Base-by-base conservation (phyloP, 2,329 filamentous ascomycete genomes). In the Curvularia verruculosa region DNA sequence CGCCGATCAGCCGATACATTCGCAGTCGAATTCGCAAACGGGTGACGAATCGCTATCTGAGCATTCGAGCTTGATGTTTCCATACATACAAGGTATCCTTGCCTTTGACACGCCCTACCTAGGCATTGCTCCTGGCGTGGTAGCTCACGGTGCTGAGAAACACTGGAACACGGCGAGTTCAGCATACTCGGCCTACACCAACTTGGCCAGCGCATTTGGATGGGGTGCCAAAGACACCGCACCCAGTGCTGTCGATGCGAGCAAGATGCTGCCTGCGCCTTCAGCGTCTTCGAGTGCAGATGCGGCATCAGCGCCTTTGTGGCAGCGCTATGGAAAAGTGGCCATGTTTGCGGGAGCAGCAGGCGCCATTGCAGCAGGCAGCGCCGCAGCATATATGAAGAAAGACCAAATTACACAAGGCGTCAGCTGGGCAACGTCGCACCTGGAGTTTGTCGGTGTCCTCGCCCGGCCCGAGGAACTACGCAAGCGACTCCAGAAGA, bases 41-140 rank as follows among this genome's bases (percentile, higher is more conserved):
- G 57, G 55, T 18, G 67, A 69, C 8, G 64, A 67, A 8, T 72
- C 74, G 18, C 72, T 75, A 24, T 60, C 66, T 1, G 69, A 74
- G 9, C 79, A 85, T 58, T 88, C 84, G 68, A 77, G 79, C 29
- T 86, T 96, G 74, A 94, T 97, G 89, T 98, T 98, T 74, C 94
- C 94, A 1, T 94, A 92, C 75, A 87, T 98, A 63, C 90, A 94
- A 77, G 94, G 90, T 64, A 86, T 98, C 24, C 84, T 98, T 46
- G 91, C 93, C 49, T 96, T 97, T 74, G 94, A 98, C 78, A 99
- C 95, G 0, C 95, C 95, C 1, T 99, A 90, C 74, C 84, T 95
- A 1, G 90, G 90, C 55, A 92, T 93, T 63, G 86, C 88, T 21
- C 90, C 91, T 0, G 89, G 90, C 24, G 89, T 95, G 1, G 88